These are phyloP conservation scores for Leucogyrophana mollusca DNA, from an alignment of 768 basidiomycete genomes.

Conservation along the genomic window DNA sequence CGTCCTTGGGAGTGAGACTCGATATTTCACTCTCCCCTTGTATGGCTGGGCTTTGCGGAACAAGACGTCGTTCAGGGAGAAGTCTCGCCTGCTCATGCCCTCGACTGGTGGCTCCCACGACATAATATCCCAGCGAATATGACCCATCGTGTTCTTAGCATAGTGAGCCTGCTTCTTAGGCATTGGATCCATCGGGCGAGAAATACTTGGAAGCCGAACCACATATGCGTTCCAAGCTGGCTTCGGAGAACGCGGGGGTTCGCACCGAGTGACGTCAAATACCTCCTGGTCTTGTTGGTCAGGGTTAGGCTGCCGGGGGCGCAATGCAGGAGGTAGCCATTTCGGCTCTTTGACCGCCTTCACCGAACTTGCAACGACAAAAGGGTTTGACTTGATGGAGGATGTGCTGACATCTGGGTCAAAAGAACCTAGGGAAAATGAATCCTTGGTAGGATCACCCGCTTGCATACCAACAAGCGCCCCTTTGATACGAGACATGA, in stretches of 20 bases:
- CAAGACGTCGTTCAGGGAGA: conserved; percentile 64
- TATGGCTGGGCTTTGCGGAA: conserved; percentile 44
- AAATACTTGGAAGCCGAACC: conserved; percentile 49
- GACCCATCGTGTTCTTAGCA: conserved; percentile 36
- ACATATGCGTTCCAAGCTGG: conserved; percentile 35
- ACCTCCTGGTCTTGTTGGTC: conserved; percentile 45
- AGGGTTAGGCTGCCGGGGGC: conserved; percentile 29
- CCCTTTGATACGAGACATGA: conserved; percentile 84
- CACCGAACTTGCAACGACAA: conserved; percentile 8
- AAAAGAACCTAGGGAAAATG: conserved; percentile 14
- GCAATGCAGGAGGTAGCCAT: conserved; percentile 59
- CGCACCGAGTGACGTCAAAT: conserved; percentile 44
- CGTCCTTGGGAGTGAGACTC: conserved; percentile 35
- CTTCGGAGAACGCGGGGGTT: conserved; percentile 49
- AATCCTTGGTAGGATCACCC: conserved; percentile 30
- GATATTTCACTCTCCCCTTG: conserved; percentile 34
- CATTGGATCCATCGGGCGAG: conserved; percentile 42
- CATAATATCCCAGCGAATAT: conserved; percentile 60
- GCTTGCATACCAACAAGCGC: conserved; percentile 70
- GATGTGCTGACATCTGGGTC: conserved; percentile 7
- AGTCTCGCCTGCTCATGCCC: conserved; percentile 58
- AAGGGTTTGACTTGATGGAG: conserved; percentile 15
- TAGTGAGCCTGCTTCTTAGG: conserved; percentile 46
- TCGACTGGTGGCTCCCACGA: conserved; percentile 72
- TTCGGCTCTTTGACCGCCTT: conserved; percentile 36